Percentiles rank a stretch among this genome's conserved stretches.
phyloP scores from a whole-genome alignment of 805 yeast genomes.

The Metschnikowia kunwiensis region DNA sequence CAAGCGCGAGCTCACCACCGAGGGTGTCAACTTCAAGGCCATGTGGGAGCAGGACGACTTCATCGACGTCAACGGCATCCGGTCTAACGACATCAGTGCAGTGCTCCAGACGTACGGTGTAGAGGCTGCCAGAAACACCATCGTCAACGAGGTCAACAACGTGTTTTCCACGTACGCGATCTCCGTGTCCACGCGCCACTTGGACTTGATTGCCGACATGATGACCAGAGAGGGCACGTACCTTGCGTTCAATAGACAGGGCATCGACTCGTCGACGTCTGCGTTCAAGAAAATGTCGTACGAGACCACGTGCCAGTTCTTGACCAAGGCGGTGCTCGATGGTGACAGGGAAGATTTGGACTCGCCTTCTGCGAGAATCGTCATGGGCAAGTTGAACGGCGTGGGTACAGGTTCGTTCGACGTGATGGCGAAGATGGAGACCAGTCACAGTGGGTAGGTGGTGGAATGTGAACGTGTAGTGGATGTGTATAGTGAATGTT shows the following conservation, averaged over 20 bases:
- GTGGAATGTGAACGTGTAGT: too few relatives aligned
- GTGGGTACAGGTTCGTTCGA: slow-evolving; percentile 98
- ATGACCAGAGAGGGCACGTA: slow-evolving; percentile 99
- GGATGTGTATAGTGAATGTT: too few relatives aligned
- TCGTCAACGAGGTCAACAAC: slow-evolving; percentile 91
- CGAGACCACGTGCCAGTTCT: slow-evolving; percentile 96
- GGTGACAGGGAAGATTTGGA: slow-evolving; percentile 85
- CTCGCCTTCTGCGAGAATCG: slow-evolving; percentile 91
- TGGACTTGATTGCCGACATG: slow-evolving; percentile 96
- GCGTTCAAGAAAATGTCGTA: slow-evolving; percentile 98
- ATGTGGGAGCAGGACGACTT: slow-evolving; percentile 98
- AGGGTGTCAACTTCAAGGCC: slow-evolving; percentile 95
- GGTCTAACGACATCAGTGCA: slow-evolving; percentile 90
- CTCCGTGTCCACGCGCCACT: slow-evolving; percentile 86
- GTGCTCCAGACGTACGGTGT: slow-evolving; percentile 93
- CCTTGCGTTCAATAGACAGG: slow-evolving; percentile 96
- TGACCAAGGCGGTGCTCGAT: slow-evolving; percentile 93
- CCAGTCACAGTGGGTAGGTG: too few relatives aligned
- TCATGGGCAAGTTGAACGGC: slow-evolving; percentile 81
- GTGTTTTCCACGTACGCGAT: slow-evolving; percentile 97
- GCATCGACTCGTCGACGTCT: slow-evolving; percentile 92
- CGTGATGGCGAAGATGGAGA: slow-evolving; percentile 45
- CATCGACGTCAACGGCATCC: slow-evolving; percentile 82
- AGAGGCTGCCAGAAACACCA: slow-evolving; percentile 97
- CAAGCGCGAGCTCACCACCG: slow-evolving; percentile 72